Conservation (phyloP, 495 filamentous ascomycete species). For the Daldinia caldariorum region DNA sequence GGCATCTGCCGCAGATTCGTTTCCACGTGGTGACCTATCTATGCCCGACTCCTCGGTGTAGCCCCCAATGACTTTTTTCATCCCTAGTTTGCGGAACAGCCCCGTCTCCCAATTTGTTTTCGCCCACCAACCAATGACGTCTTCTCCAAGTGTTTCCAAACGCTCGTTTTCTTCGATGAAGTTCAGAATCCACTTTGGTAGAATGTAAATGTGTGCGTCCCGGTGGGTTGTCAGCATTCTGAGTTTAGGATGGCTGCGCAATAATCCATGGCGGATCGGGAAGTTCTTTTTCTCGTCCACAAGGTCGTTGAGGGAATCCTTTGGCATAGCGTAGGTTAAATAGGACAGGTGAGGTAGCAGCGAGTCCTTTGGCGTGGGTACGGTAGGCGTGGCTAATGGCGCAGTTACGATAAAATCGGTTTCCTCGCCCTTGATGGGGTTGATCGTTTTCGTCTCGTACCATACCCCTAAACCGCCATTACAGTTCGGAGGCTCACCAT, state of each 20-base stretch:
- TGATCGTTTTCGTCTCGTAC: conserved; percentile 84
- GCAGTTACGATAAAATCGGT: conserved; percentile 87
- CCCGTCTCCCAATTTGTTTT: conserved; percentile 91
- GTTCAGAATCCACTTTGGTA: conserved; percentile 91
- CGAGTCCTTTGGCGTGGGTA: conserved; percentile 67
- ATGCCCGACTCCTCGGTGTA: conserved; percentile 26
- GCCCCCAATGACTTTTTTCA: conserved; percentile 70
- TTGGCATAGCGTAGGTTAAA: conserved; percentile 79
- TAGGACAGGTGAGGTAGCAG: conserved; percentile 69
- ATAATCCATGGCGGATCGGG: conserved; percentile 74
- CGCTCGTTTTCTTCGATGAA: conserved; percentile 78
- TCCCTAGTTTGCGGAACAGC: conserved; percentile 76
- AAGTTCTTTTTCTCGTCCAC: conserved; percentile 75
- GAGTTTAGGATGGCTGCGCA: conserved; percentile 75
- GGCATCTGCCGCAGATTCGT: conserved; percentile 19
- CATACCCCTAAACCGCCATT: conserved; percentile 85
- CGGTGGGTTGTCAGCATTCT: conserved; percentile 81
- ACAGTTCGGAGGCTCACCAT: conserved; percentile 49
- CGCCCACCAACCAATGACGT: conserved; percentile 93
- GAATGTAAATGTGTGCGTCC: conserved; percentile 91
- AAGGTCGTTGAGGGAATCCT: conserved; percentile 84
- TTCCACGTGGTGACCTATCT: conserved; percentile 24
- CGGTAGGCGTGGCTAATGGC: conserved; percentile 65
- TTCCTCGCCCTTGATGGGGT: conserved; percentile 84
- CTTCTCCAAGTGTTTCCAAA: conserved; percentile 88